Evolutionary conservation across 768 basidiomycete species (phyloP).

Genomic region (Lenzites betulinus): DNA sequence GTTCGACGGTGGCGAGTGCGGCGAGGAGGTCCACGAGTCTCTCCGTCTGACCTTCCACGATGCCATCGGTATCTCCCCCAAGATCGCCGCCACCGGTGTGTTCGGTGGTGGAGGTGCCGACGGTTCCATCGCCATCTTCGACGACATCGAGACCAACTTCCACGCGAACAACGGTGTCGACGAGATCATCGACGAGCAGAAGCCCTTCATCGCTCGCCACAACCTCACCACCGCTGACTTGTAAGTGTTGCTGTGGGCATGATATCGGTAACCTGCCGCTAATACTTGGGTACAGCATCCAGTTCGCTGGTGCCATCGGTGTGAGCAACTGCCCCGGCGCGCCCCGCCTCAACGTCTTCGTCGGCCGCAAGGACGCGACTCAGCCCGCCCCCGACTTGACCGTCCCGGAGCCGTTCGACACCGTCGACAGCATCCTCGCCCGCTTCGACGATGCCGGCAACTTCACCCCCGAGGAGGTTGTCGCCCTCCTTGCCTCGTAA

Average conservation of each 20-base stretch:
- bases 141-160: constrained; percentile 28
- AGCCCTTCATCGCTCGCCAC: constrained; percentile 24
- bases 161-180: constrained; percentile 29
- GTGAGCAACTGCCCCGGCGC: constrained; percentile 35
- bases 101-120: constrained; percentile 30
- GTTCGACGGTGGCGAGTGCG: constrained; percentile 37
- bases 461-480: constrained; percentile 27
- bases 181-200: constrained; percentile 27
- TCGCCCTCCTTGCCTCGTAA: constrained; percentile 29
- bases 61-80: constrained; percentile 22
- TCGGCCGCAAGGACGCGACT: constrained; percentile 17
- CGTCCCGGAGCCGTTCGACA: constrained; percentile 26
- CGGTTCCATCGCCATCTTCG: constrained; percentile 28
- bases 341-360: constrained; percentile 29
- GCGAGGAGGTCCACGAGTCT: constrained; percentile 34
- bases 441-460: constrained; percentile 28
- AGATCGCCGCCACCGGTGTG: constrained; percentile 5
- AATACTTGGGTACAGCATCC: constrained; percentile 19
- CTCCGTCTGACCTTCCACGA: constrained; percentile 31
- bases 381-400: constrained; percentile 17
- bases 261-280: not conserved
- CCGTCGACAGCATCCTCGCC: constrained; percentile 29
- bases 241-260: not conserved
- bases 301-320: constrained; percentile 33
- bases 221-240: constrained; percentile 29